These are phyloP conservation scores for Magnolia sinica DNA, from an alignment of 164 flowering plant genomes.

Conservation along the genomic window DNA sequence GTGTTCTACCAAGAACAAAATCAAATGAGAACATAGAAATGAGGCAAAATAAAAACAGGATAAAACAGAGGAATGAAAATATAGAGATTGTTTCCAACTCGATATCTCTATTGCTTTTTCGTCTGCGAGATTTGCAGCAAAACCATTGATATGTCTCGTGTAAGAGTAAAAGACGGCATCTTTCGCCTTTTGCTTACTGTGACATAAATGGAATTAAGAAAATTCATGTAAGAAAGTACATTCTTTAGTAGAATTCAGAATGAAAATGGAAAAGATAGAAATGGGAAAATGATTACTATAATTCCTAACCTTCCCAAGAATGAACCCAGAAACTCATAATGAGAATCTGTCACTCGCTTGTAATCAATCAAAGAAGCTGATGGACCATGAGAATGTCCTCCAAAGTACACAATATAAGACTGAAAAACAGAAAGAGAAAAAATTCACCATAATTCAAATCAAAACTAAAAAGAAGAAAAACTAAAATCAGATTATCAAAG, in stretches of 20 bases:
- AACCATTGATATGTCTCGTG: conserved; percentile 55
- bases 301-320: conserved; percentile 21
- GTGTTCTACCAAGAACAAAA: conserved; percentile 35
- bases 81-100: conserved; percentile 24
- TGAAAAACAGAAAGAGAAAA: not conserved
- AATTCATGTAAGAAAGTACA: not conserved
- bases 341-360: conserved; percentile 38
- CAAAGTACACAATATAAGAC: conserved; percentile 60
- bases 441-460: not conserved
- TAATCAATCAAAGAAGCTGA: conserved; percentile 28
- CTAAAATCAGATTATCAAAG: too few species aligned
- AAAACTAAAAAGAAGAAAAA: too few species aligned
- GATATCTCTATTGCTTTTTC: conserved; percentile 51
- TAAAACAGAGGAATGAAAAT: not conserved
- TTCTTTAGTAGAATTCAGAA: not conserved
- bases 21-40: not conserved
- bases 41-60: not conserved
- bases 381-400: conserved; percentile 48
- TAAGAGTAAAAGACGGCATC: conserved; percentile 56
- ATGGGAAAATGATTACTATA: not conserved
- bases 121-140: conserved; percentile 64
- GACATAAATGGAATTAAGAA: not conserved
- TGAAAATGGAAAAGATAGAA: too few species aligned
- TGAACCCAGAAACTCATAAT: conserved; percentile 50
- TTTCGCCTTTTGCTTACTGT: conserved; percentile 38